Evolutionary conservation across 176 grass and related monocot species (phyloP).

Genomic region (Zizania latifolia): DNA sequence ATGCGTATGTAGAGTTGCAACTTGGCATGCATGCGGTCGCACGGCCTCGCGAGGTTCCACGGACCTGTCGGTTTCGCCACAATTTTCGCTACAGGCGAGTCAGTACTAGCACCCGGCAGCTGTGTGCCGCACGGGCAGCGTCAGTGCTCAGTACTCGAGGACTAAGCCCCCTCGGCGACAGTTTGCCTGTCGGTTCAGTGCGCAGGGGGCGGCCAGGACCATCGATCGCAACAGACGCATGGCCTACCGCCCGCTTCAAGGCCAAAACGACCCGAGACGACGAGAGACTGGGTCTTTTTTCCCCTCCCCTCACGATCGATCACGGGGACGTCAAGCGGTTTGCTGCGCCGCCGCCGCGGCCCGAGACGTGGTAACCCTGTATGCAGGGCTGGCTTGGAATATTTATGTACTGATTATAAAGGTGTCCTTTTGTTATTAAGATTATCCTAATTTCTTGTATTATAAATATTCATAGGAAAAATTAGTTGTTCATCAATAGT

Average conservation of each 20-base stretch:
- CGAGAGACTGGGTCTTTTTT: background rate
- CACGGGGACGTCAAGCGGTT: background rate
- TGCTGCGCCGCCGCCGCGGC: slow-evolving; percentile 1
- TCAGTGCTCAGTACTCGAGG: background rate
- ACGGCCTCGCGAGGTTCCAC: background rate
- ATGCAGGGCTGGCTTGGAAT: slow-evolving; percentile 1
- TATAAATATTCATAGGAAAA: no score
- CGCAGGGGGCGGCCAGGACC: background rate
- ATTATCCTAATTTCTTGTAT: no score
- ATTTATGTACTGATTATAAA: no score
- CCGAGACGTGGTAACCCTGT: slow-evolving; percentile 13
- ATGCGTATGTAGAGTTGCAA: background rate
- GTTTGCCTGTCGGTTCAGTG: background rate
- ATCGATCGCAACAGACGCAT: background rate
- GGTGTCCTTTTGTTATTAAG: no score
- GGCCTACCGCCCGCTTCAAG: background rate
- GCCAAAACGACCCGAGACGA: background rate
- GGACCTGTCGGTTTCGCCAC: background rate
- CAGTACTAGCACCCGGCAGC: background rate
- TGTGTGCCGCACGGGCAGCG: background rate
- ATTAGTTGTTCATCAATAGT: no score
- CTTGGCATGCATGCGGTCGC: background rate
- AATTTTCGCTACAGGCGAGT: background rate
- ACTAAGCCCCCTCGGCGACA: background rate
- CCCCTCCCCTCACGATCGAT: background rate